Evolutionary conservation across 164 flowering plant species (phyloP), one percentile per base, ranked within the genome.

Genomic region (Magnolia officinalis): DNA sequence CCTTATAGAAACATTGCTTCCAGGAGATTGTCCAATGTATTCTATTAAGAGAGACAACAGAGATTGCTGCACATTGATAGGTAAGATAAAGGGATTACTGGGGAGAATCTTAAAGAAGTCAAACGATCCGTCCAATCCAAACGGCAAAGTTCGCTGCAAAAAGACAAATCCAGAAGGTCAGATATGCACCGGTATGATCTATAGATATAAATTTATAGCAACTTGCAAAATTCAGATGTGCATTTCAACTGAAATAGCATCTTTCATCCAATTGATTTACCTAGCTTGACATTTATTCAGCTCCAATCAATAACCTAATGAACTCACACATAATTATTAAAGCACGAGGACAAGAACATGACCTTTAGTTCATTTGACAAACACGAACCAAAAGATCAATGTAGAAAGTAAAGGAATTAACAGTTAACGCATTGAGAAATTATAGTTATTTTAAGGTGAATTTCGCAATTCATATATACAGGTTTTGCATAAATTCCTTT

Each of bases 61-160:
- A 66, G 98, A 91, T 75, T 73, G 81, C 82, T 87, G 96, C 81
- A 89, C 79, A 76, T 74, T 79, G 76, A 82, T 74, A 67, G 93
- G 83, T 69, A 90, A 79, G 69, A 78, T 74, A 64, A 85, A 79
- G 24, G 91, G 88, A 80, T 85, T 80, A 69, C 82, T 78, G 13
- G 94, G 90, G 29, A 93, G 87, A 81, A 85, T 76, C 75, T 86
- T 84, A 69, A 96, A 89, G 79, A 92, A 89, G 74, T 91, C 95
- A 87, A 86, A 92, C 24, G 90, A 90, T 70, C 93, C 88, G 63
- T 92, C 97, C 74, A 89, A 65, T 20, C 79, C 77, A 21, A 71
- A 76, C 67, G 91, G 94, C 84, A 89, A 64, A 6, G 85, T 83
- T 37, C 88, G 80, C 99, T 96, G 93, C 91, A 90, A 75, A 65